Conservation (phyloP, 495 filamentous ascomycete species). For the Rhizodiscina lignyota region DNA sequence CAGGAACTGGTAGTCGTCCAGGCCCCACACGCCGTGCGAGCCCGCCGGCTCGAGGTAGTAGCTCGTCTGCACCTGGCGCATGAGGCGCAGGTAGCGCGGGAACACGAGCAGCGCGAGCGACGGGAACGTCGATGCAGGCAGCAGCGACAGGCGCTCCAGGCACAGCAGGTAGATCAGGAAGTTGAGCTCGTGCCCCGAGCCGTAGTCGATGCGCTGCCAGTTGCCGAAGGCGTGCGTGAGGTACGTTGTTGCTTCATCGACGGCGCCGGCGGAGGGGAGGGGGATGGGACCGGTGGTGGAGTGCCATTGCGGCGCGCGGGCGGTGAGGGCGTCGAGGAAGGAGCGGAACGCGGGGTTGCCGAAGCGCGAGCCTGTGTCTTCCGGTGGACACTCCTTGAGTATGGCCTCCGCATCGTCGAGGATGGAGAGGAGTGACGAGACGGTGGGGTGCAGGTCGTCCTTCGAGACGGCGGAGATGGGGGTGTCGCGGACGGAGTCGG, state of each 20-base stretch:
- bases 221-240: slow-evolving; percentile 74
- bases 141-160: slow-evolving; percentile 60
- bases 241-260: slow-evolving; percentile 61
- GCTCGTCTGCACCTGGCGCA: slow-evolving; percentile 66
- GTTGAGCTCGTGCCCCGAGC: slow-evolving; percentile 91
- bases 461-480: slow-evolving; percentile 46
- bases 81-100: slow-evolving; percentile 59
- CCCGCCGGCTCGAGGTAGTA: slow-evolving; percentile 95
- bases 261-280: slow-evolving; percentile 30
- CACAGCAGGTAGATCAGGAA: slow-evolving; percentile 89
- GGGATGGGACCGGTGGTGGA: slow-evolving; percentile 27
- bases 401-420: slow-evolving; percentile 49
- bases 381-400: slow-evolving; percentile 50
- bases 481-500: slow-evolving; percentile 62
- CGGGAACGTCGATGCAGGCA: slow-evolving; percentile 48
- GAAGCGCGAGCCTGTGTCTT: slow-evolving; percentile 80
- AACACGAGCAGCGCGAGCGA: slow-evolving; percentile 63
- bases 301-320: slow-evolving; percentile 7
- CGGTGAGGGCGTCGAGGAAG: slow-evolving; percentile 37
- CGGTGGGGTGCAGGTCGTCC: slow-evolving; percentile 27
- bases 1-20: slow-evolving; percentile 96
- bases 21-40: slow-evolving; percentile 89
- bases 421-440: slow-evolving; percentile 50
- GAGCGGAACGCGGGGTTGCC: slow-evolving; percentile 81
- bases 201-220: slow-evolving; percentile 82